Conservation (phyloP, 305 asterid species). For the Fraxinus velutina region DNA sequence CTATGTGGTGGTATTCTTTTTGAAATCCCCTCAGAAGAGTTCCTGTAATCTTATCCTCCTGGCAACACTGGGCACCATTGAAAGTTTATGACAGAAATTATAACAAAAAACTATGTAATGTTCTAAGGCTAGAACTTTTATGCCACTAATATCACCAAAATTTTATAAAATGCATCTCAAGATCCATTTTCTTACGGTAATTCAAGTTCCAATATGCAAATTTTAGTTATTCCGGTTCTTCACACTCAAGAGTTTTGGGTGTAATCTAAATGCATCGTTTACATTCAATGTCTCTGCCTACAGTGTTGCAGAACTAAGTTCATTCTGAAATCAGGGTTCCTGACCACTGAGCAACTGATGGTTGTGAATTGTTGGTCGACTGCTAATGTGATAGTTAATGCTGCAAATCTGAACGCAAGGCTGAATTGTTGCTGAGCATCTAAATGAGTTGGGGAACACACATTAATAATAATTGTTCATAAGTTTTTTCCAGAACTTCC, state of each 20-base stretch:
- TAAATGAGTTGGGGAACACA: not conserved
- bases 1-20: not conserved
- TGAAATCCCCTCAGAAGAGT: not conserved
- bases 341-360: not conserved
- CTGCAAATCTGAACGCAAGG: not conserved
- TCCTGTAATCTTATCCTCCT: not conserved
- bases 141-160: not conserved
- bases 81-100: not conserved
- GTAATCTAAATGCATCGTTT: not conserved
- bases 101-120: not conserved
- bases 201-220: not conserved
- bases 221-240: not conserved
- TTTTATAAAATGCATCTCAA: not conserved
- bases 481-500: not conserved
- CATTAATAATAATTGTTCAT: not conserved
- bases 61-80: not conserved
- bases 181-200: not conserved
- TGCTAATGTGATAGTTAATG: not conserved
- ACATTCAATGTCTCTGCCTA: not conserved
- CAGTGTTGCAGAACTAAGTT: not conserved
- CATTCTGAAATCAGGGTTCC: not conserved
- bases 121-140: not conserved
- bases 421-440: not conserved
- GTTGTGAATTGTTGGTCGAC: not conserved
- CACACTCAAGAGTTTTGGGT: not conserved